Conservation (phyloP, 2,329 filamentous ascomycete genomes). For the Bipolaris sorokiniana region DNA sequence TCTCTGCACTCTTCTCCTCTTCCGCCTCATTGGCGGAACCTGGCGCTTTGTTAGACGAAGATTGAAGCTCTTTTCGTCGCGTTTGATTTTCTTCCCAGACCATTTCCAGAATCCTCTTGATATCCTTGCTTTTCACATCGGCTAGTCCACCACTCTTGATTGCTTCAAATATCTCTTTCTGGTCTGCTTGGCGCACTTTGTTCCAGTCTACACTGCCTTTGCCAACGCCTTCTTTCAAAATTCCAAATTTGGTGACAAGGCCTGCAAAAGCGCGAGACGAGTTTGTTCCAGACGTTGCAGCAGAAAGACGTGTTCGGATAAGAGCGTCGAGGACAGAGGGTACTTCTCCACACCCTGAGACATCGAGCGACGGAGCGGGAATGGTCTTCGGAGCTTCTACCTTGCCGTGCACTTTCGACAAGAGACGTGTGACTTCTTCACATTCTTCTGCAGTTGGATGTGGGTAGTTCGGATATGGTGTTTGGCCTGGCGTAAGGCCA, state of each 20-base stretch:
- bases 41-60: constrained; percentile 45
- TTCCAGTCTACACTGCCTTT: constrained; percentile 79
- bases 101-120: constrained; percentile 75
- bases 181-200: constrained; percentile 65
- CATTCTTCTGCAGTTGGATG: constrained; percentile 73
- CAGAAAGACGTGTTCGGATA: constrained; percentile 66
- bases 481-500: constrained; percentile 55
- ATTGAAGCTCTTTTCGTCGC: constrained; percentile 58
- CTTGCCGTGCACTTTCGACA: constrained; percentile 70
- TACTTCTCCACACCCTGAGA: constrained; percentile 73
- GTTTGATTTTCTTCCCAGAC: constrained; percentile 71
- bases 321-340: constrained; percentile 69
- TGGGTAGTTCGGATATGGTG: constrained; percentile 71
- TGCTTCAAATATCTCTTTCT: constrained; percentile 68
- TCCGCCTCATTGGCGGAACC: constrained; percentile 55
- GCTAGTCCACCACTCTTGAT: constrained; percentile 75
- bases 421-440: constrained; percentile 69
- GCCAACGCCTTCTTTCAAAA: constrained; percentile 66
- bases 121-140: constrained; percentile 71
- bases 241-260: constrained; percentile 68
- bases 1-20: constrained; percentile 63
- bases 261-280: constrained; percentile 71
- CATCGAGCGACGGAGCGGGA: constrained; percentile 70
- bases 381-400: constrained; percentile 69
- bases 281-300: constrained; percentile 65